Base-by-base conservation (phyloP, 352 stramenopile genomes). In the Phytopythium montanum region DNA sequence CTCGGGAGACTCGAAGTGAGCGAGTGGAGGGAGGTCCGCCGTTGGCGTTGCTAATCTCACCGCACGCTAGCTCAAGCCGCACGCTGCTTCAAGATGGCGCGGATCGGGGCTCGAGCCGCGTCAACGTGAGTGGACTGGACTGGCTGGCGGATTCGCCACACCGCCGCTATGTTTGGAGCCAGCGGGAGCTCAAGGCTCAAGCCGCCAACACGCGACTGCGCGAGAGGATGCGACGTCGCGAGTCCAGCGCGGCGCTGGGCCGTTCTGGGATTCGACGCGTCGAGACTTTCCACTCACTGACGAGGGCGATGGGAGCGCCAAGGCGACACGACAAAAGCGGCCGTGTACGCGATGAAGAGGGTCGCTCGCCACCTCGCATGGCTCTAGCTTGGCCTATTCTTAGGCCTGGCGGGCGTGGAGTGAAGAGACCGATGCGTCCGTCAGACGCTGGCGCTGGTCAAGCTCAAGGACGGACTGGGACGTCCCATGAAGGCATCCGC, bases 21-120 rank as follows among this genome's bases (percentile, higher is more conserved):
- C 44, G 44, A 50, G 44, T 6, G 0, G 28, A 21, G 26, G 46
- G 36, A 23, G 46, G 48, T 54, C 48, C 48, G 16, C 48, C 48
- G 28, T 54, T 29, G 14, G 50, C 50, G 50, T 56, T 56, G 50
- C 50, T 56, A 56, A 56, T 56, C 33, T 56, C 50, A 56, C n/a
- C n/a, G n/a, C 50, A 3, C 33, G 33, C 6, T 14, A 8, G 10
- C 33, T 1, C 33, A 2, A 38, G 33, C 33, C 33, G 1, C 33
- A 38, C 33, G 33, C 33, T 38, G 0, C 45, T 51, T 51, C 45
- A 51, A 51, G 45, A 51, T 34, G 45, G 13, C 45, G 23, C 10
- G 23, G 0, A 25, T 51, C n/a, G 26, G 38, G 18, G 10, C 7
- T 19, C 36, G 36, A 1, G 14, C 13, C 36, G 36, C 42, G 21